Base-by-base conservation (phyloP, 176 grass and related monocot genomes). In the Thinopyrum elongatum region DNA sequence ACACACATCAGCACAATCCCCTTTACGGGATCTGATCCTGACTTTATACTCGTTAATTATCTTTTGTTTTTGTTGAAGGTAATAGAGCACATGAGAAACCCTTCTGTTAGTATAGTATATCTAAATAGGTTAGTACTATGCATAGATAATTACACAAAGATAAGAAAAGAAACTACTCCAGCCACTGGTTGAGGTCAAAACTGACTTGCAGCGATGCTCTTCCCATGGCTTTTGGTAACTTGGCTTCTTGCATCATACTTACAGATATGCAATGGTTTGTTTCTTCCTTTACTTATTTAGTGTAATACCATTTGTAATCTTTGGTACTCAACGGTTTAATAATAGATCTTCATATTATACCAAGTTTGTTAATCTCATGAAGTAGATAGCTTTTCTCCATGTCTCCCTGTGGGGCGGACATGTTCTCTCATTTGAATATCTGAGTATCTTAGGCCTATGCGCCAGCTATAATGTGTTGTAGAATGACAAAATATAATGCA, bases 391-490 rank as follows among this genome's bases (percentile, higher is more conserved):
- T 62, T 83, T 83, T 80, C 71, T 46, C 71, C 42, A 42, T 74
- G 27, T 51, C 7, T 73, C 11, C 70, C 10, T 51, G 8, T 28
- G 4, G 19, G 55, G 9, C 6, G 3, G 13, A 64, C 9, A 65
- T 87, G 17, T 70, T 70, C n/a, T 21, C 61, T 79, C 80, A 25
- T 69, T 61, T 70, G 25, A 86, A 71, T 80, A 70, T 77, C 14
- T 70, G 25, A 59, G 11, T 71, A 61, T 61, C 14, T 8, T 34
- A 77, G 36, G 62, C 77, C 78, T 28, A 30, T 46, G 29, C 39
- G 35, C 15, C 57, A 65, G 67, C 5, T 53, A 73, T 26, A 61
- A 67, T 74, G 31, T 60, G 53, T 89, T 70, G 38, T 34, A 77
- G 17, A 17, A 70, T 70, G 70, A 80, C 70, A 73, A 83, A 7